A percentile compares a stretch with the other conserved stretches of the same genome.
These are phyloP conservation scores for Nannizziopsis barbatae DNA, from an alignment of 2,329 filamentous ascomycete genomes.

Conservation along the genomic window DNA sequence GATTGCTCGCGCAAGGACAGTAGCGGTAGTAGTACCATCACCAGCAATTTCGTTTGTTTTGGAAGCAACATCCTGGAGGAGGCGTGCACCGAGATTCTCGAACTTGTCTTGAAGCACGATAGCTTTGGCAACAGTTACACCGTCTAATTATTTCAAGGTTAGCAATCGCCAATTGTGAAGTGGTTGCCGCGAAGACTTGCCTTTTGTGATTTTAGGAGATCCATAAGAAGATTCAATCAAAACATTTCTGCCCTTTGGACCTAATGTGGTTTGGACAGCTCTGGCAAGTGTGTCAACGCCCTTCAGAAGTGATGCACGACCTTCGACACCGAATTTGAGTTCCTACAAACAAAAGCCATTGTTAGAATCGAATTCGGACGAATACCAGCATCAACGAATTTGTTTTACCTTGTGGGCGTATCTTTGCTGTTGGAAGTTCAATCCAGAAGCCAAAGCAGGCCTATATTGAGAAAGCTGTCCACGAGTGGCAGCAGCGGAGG, in stretches of 20 bases:
- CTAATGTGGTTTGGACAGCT: slow-evolving; percentile 90
- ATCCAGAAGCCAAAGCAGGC: slow-evolving; percentile 40
- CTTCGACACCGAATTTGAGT: slow-evolving; percentile 96
- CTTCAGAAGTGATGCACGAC: slow-evolving; percentile 71
- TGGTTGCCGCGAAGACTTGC: slow-evolving; percentile 40
- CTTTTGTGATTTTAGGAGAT: slow-evolving; percentile 99
- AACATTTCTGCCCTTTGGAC: slow-evolving; percentile 96
- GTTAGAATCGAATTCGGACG: not conserved
- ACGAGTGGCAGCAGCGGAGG: slow-evolving; percentile 47
- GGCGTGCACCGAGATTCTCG: slow-evolving; percentile 93
- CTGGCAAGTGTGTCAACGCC: slow-evolving; percentile 96
- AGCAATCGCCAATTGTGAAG: not conserved
- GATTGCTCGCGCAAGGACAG: slow-evolving; percentile 91
- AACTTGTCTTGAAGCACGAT: slow-evolving; percentile 96
- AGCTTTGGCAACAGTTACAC: slow-evolving; percentile 80
- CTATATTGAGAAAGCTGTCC: slow-evolving; percentile 53
- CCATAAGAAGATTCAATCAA: slow-evolving; percentile 97
- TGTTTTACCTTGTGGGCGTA: slow-evolving; percentile 90
- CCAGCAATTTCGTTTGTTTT: slow-evolving; percentile 99
- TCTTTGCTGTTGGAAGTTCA: slow-evolving; percentile 75
- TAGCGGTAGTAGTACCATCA: slow-evolving; percentile 97
- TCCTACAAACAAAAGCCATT: slow-evolving; percentile 48
- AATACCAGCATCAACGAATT: not conserved
- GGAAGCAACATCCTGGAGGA: slow-evolving; percentile 94
- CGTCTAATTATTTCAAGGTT: slow-evolving; percentile 45